Evolutionary conservation across 116 monocot species (phyloP), one percentile per base, ranked within the genome.

Genomic region (Trichopus zeylanicus): DNA sequence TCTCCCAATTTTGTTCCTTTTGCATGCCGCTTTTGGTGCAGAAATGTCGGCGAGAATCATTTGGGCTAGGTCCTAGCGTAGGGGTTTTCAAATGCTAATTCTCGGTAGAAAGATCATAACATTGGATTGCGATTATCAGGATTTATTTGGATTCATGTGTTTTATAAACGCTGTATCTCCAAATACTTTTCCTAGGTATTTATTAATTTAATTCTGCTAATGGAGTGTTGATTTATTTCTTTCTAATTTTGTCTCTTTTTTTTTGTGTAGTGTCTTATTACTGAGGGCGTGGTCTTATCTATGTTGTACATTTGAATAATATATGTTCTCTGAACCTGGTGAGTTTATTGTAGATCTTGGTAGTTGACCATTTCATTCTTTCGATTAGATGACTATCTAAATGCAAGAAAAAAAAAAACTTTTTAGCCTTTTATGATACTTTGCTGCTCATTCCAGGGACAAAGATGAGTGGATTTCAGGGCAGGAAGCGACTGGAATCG

Each of bases 391-490:
- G 7, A 35, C 7, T 35, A 10, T 6, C 34, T 6, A 35, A 35
- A 35, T 35, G 5, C 10, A 35, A 10, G 5, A 10, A 35, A 35
- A 10, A 5, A 10, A 10, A 35, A 35, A 5, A 5, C 10, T 20
- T 22, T 22, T 49, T 20, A 4, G 16, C 23, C 19, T 3, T 20
- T 53, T 28, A 12, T 53, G 4, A 16, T 1, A 16, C 0, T 42
- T 13, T 28, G 26, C 16, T 28, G 5, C 18, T 53, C 11, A 27
- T 23, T 27, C 27, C 20, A 34, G 63, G 51, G 51, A 9, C 9
- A 31, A 21, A 23, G 46, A 70, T 65, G 68, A 75, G 46, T 4
- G 53, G 24, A 21, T 29, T 60, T 12, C 47, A 51, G 29, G 67
- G 25, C 9, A 25, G 21, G 56, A 66, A 62, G 48, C 27, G 35